Percentiles rank a stretch among this genome's conserved stretches.
Conservation (phyloP, 2,329 filamentous ascomycete species). For the Didymella segeticola region DNA sequence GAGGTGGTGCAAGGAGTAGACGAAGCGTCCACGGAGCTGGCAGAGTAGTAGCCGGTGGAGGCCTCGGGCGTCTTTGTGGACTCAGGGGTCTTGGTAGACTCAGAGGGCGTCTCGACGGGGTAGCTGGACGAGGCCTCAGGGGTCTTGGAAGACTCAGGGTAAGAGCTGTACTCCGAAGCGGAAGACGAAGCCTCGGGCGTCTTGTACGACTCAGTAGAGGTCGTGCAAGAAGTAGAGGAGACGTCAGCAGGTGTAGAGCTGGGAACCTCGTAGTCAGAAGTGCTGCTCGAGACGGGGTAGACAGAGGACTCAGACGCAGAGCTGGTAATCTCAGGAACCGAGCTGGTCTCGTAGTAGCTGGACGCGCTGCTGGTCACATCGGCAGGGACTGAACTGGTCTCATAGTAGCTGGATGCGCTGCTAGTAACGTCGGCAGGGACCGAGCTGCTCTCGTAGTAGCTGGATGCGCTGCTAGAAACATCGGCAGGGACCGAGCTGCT, state of each 20-base stretch:
- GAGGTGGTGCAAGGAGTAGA: slow-evolving; percentile 26
- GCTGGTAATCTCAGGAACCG: neutral
- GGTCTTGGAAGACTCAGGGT: slow-evolving; percentile 11
- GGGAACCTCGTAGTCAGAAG: slow-evolving; percentile 2
- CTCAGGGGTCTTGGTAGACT: slow-evolving; percentile 7
- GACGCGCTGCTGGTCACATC: slow-evolving; percentile 9
- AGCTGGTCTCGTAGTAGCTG: slow-evolving; percentile 4
- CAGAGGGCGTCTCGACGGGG: slow-evolving; percentile 1
- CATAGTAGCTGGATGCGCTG: slow-evolving; percentile 1
- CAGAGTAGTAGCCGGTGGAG: slow-evolving; percentile 8
- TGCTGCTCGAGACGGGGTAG: slow-evolving; percentile 9
- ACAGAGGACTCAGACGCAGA: slow-evolving; percentile 12
- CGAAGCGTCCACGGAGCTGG: slow-evolving; percentile 4
- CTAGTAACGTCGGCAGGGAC: slow-evolving; percentile 6
- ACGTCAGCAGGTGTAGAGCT: slow-evolving; percentile 6
- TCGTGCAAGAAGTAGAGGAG: slow-evolving; percentile 15
- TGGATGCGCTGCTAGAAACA: slow-evolving; percentile 8
- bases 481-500: neutral
- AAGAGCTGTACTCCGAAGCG: slow-evolving; percentile 3
- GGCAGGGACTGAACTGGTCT: slow-evolving; percentile 7
- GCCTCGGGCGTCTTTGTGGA: slow-evolving; percentile 12
- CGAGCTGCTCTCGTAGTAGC: slow-evolving; percentile 3
- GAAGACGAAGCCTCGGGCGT: slow-evolving; percentile 18
- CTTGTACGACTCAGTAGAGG: slow-evolving; percentile 15
- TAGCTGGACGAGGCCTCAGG: slow-evolving; percentile 6